These are phyloP conservation scores for Tuber melanosporum DNA, from an alignment of 495 filamentous ascomycete species.

Conservation along the genomic window DNA sequence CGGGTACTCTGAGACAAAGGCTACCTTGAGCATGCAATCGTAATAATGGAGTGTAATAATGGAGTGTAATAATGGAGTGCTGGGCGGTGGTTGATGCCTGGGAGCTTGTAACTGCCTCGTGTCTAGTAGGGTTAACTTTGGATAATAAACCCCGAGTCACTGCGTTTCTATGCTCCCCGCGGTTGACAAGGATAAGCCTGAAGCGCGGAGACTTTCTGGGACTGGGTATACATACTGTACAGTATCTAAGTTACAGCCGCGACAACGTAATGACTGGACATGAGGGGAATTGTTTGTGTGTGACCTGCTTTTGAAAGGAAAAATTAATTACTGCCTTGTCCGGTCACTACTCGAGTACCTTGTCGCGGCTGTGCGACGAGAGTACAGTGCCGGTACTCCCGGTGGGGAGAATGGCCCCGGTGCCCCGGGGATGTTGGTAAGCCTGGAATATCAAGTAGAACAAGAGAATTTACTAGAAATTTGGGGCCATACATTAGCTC, in stretches of 20 bases:
- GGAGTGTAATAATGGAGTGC: background rate
- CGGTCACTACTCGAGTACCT: too few species aligned
- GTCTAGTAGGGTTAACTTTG: background rate
- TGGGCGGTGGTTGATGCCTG: background rate
- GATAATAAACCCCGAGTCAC: background rate
- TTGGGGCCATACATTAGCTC: background rate
- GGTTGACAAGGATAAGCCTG: background rate
- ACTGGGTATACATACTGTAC: background rate
- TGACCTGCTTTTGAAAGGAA: too few species aligned
- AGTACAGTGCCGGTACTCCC: background rate
- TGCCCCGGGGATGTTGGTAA: background rate
- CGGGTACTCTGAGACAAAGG: too few species aligned
- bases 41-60: background rate
- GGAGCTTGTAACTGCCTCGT: background rate
- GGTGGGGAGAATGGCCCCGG: background rate
- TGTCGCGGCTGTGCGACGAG: too few species aligned
- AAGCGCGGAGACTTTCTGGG: background rate
- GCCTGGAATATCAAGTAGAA: background rate
- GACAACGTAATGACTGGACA: too few species aligned
- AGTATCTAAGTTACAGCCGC: too few species aligned
- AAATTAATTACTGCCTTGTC: too few species aligned
- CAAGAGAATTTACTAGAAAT: background rate
- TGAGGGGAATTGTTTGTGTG: too few species aligned
- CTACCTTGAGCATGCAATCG: background rate
- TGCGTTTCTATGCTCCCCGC: background rate